phyloP scores from a whole-genome alignment of 495 filamentous ascomycete genomes.

The Neurospora sp. region DNA sequence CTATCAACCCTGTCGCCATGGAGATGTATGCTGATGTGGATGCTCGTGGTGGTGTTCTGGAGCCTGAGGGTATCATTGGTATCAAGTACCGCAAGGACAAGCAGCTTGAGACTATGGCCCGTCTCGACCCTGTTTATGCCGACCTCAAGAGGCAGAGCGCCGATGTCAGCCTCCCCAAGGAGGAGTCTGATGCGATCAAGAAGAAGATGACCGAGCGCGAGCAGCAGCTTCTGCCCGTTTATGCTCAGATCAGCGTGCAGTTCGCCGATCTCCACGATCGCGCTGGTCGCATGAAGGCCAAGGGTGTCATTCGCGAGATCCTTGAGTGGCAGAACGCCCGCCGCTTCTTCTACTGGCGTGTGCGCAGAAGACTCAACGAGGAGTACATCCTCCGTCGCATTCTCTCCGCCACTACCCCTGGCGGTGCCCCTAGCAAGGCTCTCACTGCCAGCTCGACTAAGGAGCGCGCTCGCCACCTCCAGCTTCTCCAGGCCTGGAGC shows the following conservation, averaged over 20 bases:
- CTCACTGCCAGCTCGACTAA: conserved; percentile 34
- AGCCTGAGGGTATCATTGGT: conserved; percentile 94
- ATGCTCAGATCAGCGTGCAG: conserved; percentile 84
- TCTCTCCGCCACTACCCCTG: conserved; percentile 39
- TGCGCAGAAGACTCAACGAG: conserved; percentile 91
- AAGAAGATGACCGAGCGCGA: conserved; percentile 79
- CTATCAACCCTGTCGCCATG: conserved; percentile 93
- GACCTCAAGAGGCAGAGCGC: conserved; percentile 67
- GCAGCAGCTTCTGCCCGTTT: conserved; percentile 80
- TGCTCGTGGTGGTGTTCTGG: conserved; percentile 88
- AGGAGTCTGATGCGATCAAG: conserved; percentile 70
- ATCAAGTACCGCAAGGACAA: conserved; percentile 98
- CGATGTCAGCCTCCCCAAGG: conserved; percentile 57
- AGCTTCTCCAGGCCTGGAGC: conserved; percentile 67
- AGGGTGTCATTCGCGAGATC: conserved; percentile 77
- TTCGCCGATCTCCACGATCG: conserved; percentile 97
- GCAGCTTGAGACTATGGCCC: conserved; percentile 96
- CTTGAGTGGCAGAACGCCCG: conserved; percentile 83
- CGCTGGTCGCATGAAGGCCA: conserved; percentile 94
- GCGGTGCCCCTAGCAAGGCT: conserved; percentile 20
- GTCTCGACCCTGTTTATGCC: conserved; percentile 75
- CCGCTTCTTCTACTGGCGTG: conserved; percentile 99
- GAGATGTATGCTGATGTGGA: conserved; percentile 99
- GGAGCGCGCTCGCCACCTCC: conserved; percentile 51
- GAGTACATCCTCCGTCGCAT: conserved; percentile 90